Percentiles rank a stretch among this genome's conserved stretches.
These are phyloP conservation scores for Coccomyxa sp. DNA, from an alignment of 139 green algal genomes.

Conservation along the genomic window DNA sequence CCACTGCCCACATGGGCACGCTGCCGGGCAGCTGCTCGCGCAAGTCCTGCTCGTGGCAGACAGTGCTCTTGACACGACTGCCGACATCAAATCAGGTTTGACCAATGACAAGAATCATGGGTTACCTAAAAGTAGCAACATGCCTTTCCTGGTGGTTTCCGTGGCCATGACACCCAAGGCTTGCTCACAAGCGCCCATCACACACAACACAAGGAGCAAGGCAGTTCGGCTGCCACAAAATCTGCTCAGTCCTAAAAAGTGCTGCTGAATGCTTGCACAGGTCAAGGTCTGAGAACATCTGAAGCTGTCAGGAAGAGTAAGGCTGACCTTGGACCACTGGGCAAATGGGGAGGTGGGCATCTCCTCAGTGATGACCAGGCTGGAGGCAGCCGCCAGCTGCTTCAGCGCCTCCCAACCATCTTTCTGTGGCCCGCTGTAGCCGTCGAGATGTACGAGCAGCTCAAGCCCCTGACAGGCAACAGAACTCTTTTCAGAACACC, in stretches of 20 bases:
- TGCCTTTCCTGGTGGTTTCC: background rate
- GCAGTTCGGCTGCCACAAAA: background rate
- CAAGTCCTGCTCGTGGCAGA: no score
- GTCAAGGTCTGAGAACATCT: background rate
- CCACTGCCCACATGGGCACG: slow-evolving; percentile 11
- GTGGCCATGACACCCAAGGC: background rate
- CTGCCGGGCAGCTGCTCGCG: background rate
- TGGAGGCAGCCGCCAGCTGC: background rate
- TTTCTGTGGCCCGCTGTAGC: background rate
- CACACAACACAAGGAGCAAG: no score
- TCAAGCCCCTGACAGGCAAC: slow-evolving; percentile 18
- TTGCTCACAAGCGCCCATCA: no score
- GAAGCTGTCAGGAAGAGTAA: no score
- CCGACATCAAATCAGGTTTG: no score
- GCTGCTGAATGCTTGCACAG: background rate
- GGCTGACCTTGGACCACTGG: background rate
- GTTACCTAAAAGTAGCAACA: background rate
- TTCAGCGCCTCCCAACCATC: slow-evolving; percentile 11
- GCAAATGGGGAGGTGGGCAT: slow-evolving; percentile 17
- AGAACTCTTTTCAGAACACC: no score
- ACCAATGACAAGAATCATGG: background rate
- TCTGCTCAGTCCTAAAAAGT: background rate
- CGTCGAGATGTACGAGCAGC: slow-evolving; percentile 21
- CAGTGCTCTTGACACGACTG: no score
- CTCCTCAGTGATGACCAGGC: slow-evolving; percentile 15